These are phyloP conservation scores for Cenchrus fungigraminus DNA, from an alignment of 176 grass and related monocot species.

Conservation along the genomic window DNA sequence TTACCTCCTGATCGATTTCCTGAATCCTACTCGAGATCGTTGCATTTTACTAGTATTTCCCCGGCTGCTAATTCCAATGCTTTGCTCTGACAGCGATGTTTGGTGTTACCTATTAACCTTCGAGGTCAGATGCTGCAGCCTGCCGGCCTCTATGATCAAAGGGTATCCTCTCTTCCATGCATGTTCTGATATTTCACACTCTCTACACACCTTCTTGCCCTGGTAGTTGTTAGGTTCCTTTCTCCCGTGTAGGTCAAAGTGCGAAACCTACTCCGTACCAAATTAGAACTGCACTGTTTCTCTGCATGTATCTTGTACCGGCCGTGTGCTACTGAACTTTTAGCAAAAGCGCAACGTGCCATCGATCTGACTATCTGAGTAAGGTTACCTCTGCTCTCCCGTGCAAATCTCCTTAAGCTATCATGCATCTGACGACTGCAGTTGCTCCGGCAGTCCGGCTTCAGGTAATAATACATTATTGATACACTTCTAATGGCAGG, in stretches of 20 bases:
- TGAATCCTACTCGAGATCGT: neutral
- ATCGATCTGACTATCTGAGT: neutral
- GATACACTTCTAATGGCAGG: slow-evolving; percentile 53
- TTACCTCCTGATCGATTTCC: neutral
- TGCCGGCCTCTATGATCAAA: slow-evolving; percentile 61
- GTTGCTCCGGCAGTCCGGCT: neutral
- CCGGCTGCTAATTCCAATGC: neutral
- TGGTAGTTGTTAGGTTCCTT: neutral
- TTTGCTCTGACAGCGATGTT: slow-evolving; percentile 57
- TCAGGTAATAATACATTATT: slow-evolving; percentile 37
- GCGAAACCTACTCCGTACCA: neutral
- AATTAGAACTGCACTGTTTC: neutral
- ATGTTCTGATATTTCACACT: neutral
- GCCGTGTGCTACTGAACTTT: neutral
- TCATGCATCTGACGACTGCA: neutral
- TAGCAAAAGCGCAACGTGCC: neutral
- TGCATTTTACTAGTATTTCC: neutral
- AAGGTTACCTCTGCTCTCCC: neutral
- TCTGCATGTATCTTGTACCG: neutral
- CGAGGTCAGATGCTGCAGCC: slow-evolving; percentile 66
- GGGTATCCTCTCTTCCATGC: neutral
- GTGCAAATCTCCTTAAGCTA: neutral
- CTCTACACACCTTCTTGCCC: neutral
- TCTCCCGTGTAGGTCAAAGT: too few relatives aligned
- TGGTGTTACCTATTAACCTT: slow-evolving; percentile 74